Percentiles rank a stretch among this genome's conserved stretches.
These are phyloP conservation scores for Peterozyma toletana DNA, from an alignment of 805 yeast species.

Conservation along the genomic window DNA sequence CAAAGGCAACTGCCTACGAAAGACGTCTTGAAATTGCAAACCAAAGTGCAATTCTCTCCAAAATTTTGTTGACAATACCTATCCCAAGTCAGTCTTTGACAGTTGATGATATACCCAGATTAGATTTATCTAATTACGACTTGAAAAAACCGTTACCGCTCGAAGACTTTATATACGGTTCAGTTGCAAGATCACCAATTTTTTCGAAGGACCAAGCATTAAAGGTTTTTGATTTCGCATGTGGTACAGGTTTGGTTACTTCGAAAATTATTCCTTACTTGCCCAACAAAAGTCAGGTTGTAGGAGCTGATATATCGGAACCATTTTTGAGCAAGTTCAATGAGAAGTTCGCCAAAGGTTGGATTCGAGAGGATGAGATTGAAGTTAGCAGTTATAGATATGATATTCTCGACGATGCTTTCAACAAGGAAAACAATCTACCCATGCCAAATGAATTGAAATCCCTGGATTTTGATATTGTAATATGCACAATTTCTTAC, in stretches of 20 bases:
- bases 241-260: constrained; percentile 33
- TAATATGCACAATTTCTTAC: constrained; percentile 28
- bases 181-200: constrained; percentile 3
- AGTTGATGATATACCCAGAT: background rate
- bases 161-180: constrained; percentile 5
- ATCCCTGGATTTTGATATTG: constrained; percentile 21
- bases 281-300: constrained; percentile 14
- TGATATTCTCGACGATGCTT: constrained; percentile 12
- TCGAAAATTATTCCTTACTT: constrained; percentile 24
- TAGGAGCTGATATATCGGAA: constrained; percentile 31
- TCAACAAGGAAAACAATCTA: constrained; percentile 4
- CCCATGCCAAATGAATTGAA: constrained; percentile 8
- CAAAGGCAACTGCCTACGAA: background rate
- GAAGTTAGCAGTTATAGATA: constrained; percentile 7
- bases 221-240: constrained; percentile 31
- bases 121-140: background rate
- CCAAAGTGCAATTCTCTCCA: background rate
- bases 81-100: background rate
- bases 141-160: constrained; percentile 8
- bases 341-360: constrained; percentile 8
- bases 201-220: constrained; percentile 7
- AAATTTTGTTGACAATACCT: background rate
- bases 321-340: constrained; percentile 14
- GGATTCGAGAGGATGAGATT: background rate
- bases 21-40: background rate